Evolutionary conservation across 2,329 filamentous ascomycete genomes (phyloP).

Genomic region (Pseudogymnoascus sp.): DNA sequence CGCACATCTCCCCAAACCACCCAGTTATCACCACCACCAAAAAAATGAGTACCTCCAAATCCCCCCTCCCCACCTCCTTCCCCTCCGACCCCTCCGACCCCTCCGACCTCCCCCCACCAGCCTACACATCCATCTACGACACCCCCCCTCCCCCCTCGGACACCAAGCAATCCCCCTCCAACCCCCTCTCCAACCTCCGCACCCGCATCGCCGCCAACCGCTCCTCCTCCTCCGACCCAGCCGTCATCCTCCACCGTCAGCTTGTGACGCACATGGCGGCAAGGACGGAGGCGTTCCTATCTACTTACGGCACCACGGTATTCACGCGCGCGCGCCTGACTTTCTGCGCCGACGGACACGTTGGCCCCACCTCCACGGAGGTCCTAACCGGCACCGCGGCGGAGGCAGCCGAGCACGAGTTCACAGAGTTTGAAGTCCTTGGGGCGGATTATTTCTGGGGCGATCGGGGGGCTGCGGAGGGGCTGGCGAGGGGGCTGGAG

Average conservation of each 20-base stretch:
- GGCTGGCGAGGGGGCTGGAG: background rate
- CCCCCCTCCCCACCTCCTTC: slow-evolving; percentile 9
- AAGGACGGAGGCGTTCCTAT: background rate
- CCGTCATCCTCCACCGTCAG: background rate
- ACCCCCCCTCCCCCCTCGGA: background rate
- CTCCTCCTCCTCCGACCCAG: background rate
- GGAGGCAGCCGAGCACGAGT: background rate
- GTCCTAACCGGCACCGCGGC: background rate
- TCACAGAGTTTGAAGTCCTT: background rate
- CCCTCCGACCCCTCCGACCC: slow-evolving; percentile 15
- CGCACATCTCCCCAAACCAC: background rate
- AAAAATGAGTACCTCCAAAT: slow-evolving; percentile 17
- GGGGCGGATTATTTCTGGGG: background rate
- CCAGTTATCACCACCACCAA: background rate
- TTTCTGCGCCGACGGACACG: background rate
- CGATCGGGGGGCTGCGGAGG: background rate
- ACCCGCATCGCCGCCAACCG: slow-evolving; percentile 17
- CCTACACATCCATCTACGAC: background rate
- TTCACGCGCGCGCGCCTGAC: background rate
- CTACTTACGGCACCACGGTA: background rate
- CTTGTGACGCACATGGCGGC: background rate
- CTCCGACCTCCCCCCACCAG: slow-evolving; percentile 19
- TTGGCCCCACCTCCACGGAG: background rate
- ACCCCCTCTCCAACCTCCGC: slow-evolving; percentile 16
- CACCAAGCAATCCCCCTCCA: background rate